A percentile compares a stretch with the other conserved stretches of the same genome.
Conservation (phyloP, 768 basidiomycete species). For the Mycena sanguinolenta region DNA sequence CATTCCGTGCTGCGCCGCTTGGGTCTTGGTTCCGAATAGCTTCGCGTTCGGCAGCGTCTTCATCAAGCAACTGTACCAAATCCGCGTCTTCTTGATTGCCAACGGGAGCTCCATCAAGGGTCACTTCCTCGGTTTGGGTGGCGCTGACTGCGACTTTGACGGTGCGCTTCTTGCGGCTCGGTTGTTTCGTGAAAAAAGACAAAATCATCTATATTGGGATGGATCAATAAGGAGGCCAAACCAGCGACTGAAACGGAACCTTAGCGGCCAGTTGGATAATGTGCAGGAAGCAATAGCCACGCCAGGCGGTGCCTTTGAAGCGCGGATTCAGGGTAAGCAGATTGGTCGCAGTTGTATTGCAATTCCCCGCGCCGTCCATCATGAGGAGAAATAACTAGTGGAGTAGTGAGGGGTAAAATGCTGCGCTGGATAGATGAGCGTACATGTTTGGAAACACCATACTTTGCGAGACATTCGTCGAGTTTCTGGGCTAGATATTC, state of each 20-base stretch:
- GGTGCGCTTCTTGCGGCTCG: constrained; percentile 9
- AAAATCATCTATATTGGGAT: constrained; percentile 7
- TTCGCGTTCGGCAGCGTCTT: constrained; percentile 19
- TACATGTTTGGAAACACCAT: constrained; percentile 28
- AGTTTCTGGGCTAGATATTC: constrained; percentile 34
- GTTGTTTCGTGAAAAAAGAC: constrained; percentile 18
- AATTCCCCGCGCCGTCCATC: constrained; percentile 15
- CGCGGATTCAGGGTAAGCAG: neutral
- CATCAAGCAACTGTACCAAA: constrained; percentile 8
- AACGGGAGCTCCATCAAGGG: constrained; percentile 9
- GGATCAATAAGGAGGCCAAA: no score
- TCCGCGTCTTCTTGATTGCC: constrained; percentile 8
- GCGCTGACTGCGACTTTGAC: constrained; percentile 12
- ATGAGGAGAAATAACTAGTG: constrained; percentile 9
- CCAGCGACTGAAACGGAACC: constrained; percentile 14
- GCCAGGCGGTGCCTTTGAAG: constrained; percentile 18
- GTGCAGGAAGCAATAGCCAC: constrained; percentile 23
- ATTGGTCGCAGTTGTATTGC: constrained; percentile 3
- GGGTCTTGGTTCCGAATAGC: constrained; percentile 14
- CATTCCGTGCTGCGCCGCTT: constrained; percentile 4
- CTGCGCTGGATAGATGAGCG: no score
- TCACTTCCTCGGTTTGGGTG: constrained; percentile 7
- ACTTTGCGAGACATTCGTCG: constrained; percentile 31
- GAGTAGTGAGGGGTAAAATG: neutral
- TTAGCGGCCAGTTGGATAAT: constrained; percentile 18